A percentile compares a stretch with the other conserved stretches of the same genome.
phyloP scores from a whole-genome alignment of 768 basidiomycete species.

The Tylopilus felleus region DNA sequence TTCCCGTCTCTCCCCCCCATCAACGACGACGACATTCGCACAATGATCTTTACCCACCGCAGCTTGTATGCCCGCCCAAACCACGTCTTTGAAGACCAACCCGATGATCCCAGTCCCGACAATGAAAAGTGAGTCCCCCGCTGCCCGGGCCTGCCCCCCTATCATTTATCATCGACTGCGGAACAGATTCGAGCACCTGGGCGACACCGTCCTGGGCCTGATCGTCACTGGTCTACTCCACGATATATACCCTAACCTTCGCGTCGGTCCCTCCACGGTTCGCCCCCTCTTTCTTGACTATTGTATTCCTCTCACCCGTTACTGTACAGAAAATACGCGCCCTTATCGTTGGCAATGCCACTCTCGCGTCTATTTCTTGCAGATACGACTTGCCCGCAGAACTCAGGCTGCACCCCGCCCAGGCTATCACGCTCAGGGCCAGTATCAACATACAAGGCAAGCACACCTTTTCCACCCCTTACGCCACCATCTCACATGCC shows the following conservation, averaged over 20 bases:
- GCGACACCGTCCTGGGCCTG: constrained; percentile 69
- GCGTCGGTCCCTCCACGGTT: constrained; percentile 73
- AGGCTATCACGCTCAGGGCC: constrained; percentile 65
- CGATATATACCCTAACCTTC: constrained; percentile 63
- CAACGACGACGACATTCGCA: constrained; percentile 39
- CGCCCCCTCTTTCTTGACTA: not conserved
- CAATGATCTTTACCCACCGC: constrained; percentile 73
- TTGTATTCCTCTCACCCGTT: not conserved
- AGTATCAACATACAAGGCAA: constrained; percentile 72
- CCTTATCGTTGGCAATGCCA: constrained; percentile 69
- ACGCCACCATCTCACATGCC: constrained; percentile 3
- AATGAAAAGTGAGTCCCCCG: constrained; percentile 63
- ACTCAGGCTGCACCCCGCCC: constrained; percentile 66
- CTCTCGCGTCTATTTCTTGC: constrained; percentile 67
- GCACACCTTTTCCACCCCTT: constrained; percentile 9
- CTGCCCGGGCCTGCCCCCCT: not conserved
- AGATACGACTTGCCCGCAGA: constrained; percentile 60
- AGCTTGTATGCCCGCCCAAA: constrained; percentile 66
- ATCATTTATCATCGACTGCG: not conserved
- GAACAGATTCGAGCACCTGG: constrained; percentile 68
- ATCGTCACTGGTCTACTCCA: constrained; percentile 62
- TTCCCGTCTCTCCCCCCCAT: constrained; percentile 63
- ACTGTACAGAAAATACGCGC: constrained; percentile 68
- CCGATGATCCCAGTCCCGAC: constrained; percentile 71
- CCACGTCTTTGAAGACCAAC: constrained; percentile 72